phyloP scores from a whole-genome alignment of 2,329 filamentous ascomycete genomes.

The Botryotinia calthae region DNA sequence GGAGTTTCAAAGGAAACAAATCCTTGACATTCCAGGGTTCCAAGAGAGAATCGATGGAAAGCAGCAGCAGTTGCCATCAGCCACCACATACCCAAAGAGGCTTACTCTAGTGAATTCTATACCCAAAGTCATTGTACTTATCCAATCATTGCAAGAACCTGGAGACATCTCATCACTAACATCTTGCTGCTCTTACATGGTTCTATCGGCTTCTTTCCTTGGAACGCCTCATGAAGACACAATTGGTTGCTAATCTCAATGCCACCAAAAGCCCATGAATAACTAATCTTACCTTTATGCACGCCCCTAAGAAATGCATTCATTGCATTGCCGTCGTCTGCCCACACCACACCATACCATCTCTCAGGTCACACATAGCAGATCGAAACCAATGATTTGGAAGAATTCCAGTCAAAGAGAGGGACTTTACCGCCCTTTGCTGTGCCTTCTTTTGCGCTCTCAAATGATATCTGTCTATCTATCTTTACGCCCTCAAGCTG shows the following conservation, averaged over 20 bases:
- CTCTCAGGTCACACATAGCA: neutral
- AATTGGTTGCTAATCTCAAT: slow-evolving; percentile 4
- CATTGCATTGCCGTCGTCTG: slow-evolving; percentile 14
- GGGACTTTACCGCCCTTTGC: slow-evolving; percentile 6
- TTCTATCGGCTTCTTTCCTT: slow-evolving; percentile 2
- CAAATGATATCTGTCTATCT: neutral
- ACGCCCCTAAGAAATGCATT: slow-evolving; percentile 8
- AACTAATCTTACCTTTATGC: slow-evolving; percentile 19
- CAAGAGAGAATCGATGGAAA: neutral
- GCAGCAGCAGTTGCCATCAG: neutral
- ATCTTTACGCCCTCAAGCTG: neutral
- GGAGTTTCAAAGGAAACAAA: slow-evolving; percentile 5
- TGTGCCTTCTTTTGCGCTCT: slow-evolving; percentile 6
- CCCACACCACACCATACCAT: slow-evolving; percentile 8
- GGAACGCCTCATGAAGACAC: neutral
- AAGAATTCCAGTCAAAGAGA: slow-evolving; percentile 2
- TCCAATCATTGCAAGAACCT: neutral
- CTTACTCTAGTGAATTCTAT: neutral
- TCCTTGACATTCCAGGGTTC: neutral
- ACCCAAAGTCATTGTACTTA: neutral
- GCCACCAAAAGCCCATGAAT: neutral
- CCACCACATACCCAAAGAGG: neutral
- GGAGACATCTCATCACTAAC: slow-evolving; percentile 5
- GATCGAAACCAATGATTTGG: neutral
- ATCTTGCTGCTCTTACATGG: neutral